Conservation (phyloP, 2,329 filamentous ascomycete species). For the Phialemonium atrogriseum region DNA sequence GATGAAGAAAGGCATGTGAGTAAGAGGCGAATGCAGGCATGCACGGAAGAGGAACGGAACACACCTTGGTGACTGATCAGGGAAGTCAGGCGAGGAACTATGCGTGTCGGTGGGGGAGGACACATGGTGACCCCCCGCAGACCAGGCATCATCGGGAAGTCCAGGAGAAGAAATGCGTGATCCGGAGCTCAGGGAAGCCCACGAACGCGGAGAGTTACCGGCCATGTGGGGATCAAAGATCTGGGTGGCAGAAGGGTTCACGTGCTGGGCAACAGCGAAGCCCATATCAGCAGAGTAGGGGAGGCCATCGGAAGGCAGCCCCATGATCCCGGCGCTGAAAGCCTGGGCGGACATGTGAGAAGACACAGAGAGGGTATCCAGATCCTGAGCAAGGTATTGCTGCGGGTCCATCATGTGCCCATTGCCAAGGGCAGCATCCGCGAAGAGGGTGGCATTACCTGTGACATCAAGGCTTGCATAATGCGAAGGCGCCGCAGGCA, state of each 20-base stretch:
- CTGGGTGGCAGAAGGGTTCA: slow-evolving; percentile 41
- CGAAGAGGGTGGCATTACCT: slow-evolving; percentile 39
- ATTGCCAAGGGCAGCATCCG: slow-evolving; percentile 28
- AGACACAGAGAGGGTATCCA: slow-evolving; percentile 36
- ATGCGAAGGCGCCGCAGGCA: slow-evolving; percentile 39
- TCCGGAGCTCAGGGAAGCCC: slow-evolving; percentile 44
- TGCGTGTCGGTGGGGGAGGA: slow-evolving; percentile 35
- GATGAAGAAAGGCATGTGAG: slow-evolving; percentile 20
- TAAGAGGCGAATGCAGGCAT: slow-evolving; percentile 13
- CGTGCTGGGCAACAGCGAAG: slow-evolving; percentile 37
- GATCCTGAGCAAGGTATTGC: slow-evolving; percentile 42
- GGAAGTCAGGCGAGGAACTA: slow-evolving; percentile 40
- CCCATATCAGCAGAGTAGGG: slow-evolving; percentile 33
- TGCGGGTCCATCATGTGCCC: slow-evolving; percentile 38
- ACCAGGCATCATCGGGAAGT: slow-evolving; percentile 40
- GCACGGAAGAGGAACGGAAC: slow-evolving; percentile 19
- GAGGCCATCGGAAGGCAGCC: slow-evolving; percentile 32
- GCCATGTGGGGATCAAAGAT: slow-evolving; percentile 42
- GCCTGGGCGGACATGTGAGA: slow-evolving; percentile 30
- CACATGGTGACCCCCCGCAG: slow-evolving; percentile 23
- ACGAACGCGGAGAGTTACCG: slow-evolving; percentile 43
- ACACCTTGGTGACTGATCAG: slow-evolving; percentile 46
- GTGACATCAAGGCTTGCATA: slow-evolving; percentile 44
- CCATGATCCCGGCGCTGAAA: slow-evolving; percentile 41
- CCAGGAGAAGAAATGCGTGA: slow-evolving; percentile 44